Evolutionary conservation across 257 asterid genomes (phyloP), one percentile per base, ranked within the genome.

Genomic region (Rubia yunnanensis): DNA sequence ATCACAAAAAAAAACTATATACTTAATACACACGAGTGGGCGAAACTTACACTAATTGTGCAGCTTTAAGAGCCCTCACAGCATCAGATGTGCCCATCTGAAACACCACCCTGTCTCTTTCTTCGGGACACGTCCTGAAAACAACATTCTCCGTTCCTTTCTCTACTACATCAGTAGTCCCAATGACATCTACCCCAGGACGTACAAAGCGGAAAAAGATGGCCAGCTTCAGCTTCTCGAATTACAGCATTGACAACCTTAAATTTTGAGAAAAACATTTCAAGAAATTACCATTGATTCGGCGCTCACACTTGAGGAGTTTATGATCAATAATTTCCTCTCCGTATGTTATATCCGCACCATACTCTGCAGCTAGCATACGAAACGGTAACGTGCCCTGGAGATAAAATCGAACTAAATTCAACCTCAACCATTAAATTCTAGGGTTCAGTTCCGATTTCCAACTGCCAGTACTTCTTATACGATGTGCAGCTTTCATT

Each of bases 21-120:
- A 44, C n/a, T 41, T 6, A 32, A 32, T 41, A 36, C 44, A 41
- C n/a, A n/a, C n/a, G n/a, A n/a, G n/a, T n/a, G n/a, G n/a, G n/a
- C n/a, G n/a, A n/a, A 57, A 76, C 92, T 86, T 74, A 92, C 98
- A 92, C 88, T 36, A 71, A 35, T 65, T 89, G 83, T 62, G 96
- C 94, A 68, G 96, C 97, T 70, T 76, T 84, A 70, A 92, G 95
- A 75, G 98, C 97, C 77, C 97, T 79, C 64, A 80, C 80, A 26
- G 96, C 85, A 84, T 92, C 95, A 56, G 97, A 92, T 68, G 98
- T 89, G 53, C 98, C 98, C 87, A 89, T 85, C 82, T 92, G 97
- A 66, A 92, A 84, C 38, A 92, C 97, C 63, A 92, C 91, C 70
- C 85, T 75, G 48, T 65, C 74, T 78, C 79, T 77, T 77, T 92